Conservation (phyloP, 176 grass and related monocot species). For the Paspalum vaginatum region DNA sequence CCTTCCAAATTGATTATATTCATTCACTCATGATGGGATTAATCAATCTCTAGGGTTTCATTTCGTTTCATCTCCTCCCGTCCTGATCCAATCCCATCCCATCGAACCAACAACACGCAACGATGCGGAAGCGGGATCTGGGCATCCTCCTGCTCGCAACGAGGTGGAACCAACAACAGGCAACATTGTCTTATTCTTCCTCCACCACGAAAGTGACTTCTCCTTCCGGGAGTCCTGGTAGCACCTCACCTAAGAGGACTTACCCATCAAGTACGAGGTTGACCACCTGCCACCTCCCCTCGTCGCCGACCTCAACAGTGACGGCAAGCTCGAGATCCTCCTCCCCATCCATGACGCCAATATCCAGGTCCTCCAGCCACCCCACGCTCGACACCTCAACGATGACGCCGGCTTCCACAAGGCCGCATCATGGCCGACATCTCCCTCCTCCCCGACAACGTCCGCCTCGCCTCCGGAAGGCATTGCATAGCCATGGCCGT, state of each 20-base stretch:
- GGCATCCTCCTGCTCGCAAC: conserved; percentile 86
- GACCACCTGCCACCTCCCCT: conserved; percentile 85
- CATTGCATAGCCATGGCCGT: conserved; percentile 80
- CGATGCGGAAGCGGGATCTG: conserved; percentile 93
- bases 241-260: conserved; percentile 83
- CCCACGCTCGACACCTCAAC: conserved; percentile 17
- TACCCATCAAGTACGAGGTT: conserved; percentile 85
- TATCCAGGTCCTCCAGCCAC: conserved; percentile 74
- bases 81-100: no score
- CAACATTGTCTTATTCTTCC: conserved; percentile 93
- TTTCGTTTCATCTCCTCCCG: no score
- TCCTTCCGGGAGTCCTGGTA: conserved; percentile 92
- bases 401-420: conserved; percentile 72
- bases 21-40: no score
- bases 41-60: no score
- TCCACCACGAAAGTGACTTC: conserved; percentile 96
- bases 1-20: no score
- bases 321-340: conserved; percentile 84
- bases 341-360: conserved; percentile 89
- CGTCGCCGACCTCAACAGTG: conserved; percentile 85
- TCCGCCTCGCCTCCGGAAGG: conserved; percentile 73
- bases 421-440: conserved; percentile 80
- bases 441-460: conserved; percentile 76
- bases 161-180: no score
- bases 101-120: no score